Evolutionary conservation across 2,329 filamentous ascomycete genomes (phyloP).

Genomic region (Cadophora malorum): DNA sequence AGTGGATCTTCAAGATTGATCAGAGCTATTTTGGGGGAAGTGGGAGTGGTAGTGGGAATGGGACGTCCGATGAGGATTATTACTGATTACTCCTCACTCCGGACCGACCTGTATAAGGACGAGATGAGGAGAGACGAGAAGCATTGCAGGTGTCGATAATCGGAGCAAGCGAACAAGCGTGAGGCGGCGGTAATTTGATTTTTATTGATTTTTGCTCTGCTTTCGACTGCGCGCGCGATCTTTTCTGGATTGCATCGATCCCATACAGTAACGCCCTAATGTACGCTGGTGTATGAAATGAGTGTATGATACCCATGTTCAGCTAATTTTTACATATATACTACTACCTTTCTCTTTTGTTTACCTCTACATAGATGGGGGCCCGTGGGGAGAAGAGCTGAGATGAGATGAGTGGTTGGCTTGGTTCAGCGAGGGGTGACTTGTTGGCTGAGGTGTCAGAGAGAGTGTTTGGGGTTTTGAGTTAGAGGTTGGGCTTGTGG

Average conservation of each 20-base stretch:
- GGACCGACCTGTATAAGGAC: background rate
- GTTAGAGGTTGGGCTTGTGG: background rate
- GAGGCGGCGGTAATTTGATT: constrained; percentile 10
- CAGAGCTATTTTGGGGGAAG: constrained; percentile 55
- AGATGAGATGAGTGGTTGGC: background rate
- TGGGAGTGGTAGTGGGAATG: constrained; percentile 31
- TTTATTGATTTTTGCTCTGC: constrained; percentile 10
- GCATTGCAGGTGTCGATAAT: constrained; percentile 18
- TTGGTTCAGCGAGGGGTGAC: background rate
- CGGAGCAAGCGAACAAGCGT: background rate
- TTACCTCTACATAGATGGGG: constrained; percentile 17
- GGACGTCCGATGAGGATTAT: constrained; percentile 30
- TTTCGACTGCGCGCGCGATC: background rate
- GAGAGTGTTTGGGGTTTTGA: background rate
- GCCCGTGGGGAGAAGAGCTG: background rate
- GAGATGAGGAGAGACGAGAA: background rate
- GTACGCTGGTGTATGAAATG: constrained; percentile 26
- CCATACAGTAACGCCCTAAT: constrained; percentile 14
- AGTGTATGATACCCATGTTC: constrained; percentile 36
- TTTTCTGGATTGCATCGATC: constrained; percentile 5
- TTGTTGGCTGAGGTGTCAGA: background rate
- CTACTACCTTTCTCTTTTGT: constrained; percentile 16
- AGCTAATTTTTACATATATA: constrained; percentile 15
- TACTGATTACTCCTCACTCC: background rate
- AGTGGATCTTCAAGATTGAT: constrained; percentile 96